Evolutionary conservation across 2,329 filamentous ascomycete species (phyloP), one percentile per base, ranked within the genome.

Genomic region (Cytospora leucostoma): DNA sequence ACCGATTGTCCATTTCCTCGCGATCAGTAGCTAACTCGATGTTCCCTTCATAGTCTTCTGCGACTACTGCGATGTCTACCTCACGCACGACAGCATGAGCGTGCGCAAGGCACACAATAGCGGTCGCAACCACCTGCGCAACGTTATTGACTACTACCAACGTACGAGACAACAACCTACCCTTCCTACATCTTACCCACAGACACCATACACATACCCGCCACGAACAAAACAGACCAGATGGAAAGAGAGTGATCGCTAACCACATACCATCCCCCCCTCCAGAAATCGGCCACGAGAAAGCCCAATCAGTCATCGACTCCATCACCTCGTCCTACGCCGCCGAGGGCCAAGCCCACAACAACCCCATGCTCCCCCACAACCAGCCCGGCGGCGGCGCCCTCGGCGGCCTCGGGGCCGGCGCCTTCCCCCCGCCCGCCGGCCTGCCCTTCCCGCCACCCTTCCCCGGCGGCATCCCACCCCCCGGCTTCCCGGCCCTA

Each of bases 21-120:
- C 63, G 67, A 72, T 72, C 67, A 64, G 61, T n/a, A 38, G 53
- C 61, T 63, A 38, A 63, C 61, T 11, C 56, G 32, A 32, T 27
- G 13, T 32, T 33, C 17, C n/a, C 71, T 69, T 68, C 62, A 68
- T 49, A 92, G 88, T 91, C 85, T 91, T 91, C 77, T 92, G 93
- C 84, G 95, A 99, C 78, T 99, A 99, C 80, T 99, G 95, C 86
- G 95, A 99, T 90, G 95, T 99, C 78, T 99, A 99, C 85, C 90
- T 99, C 71, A 99, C 95, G 70, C 95, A 99, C 85, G 95, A 99
- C 84, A 97, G 93, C 53, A 98, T 98, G 94, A 97, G 93, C 79
- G 95, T 99, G 79, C 93, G 95, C 72, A 98, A 98, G 82, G 95
- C 95, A 56, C 95, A 99, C 79, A 99, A 99, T 82, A 90, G 88